Percentiles rank a stretch among this genome's conserved stretches.
These are phyloP conservation scores for Fusarium nurragi DNA, from an alignment of 2,329 filamentous ascomycete species.

Conservation along the genomic window DNA sequence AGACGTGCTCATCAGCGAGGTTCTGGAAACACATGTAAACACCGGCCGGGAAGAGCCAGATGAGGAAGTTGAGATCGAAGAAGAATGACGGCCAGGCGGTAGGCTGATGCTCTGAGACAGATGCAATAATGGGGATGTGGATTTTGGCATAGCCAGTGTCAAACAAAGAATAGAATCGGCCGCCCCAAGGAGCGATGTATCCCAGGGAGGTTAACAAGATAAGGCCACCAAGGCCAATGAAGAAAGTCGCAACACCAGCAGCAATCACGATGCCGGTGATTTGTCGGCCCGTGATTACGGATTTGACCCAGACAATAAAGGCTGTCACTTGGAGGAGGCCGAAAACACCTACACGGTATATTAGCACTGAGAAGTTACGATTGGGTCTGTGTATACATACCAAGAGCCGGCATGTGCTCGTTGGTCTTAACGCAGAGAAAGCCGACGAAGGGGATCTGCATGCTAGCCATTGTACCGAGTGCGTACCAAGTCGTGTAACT, in stretches of 20 bases:
- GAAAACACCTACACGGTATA: conserved; percentile 75
- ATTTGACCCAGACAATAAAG: conserved; percentile 89
- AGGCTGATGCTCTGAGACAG: conserved; percentile 99
- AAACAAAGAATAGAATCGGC: conserved; percentile 99
- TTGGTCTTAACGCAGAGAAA: conserved; percentile 96
- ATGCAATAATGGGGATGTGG: conserved; percentile 98
- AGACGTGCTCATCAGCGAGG: conserved; percentile 95
- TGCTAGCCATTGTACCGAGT: conserved; percentile 92
- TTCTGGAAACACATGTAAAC: conserved; percentile 98
- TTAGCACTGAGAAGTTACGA: conserved; percentile 9
- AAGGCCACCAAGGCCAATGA: conserved; percentile 76
- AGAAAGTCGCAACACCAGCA: conserved; percentile 78
- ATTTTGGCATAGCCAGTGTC: conserved; percentile 99
- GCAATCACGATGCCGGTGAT: conserved; percentile 89
- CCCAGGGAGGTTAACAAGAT: conserved; percentile 88
- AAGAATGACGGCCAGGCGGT: conserved; percentile 99
- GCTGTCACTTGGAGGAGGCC: conserved; percentile 93
- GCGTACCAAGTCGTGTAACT: conserved; percentile 99
- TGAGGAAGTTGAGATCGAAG: conserved; percentile 97
- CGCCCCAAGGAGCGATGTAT: conserved; percentile 96
- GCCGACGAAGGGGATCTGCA: conserved; percentile 99
- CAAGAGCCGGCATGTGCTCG: conserved; percentile 97
- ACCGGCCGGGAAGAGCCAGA: conserved; percentile 98
- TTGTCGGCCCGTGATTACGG: conserved; percentile 89
- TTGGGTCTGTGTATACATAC: conserved; percentile 55